Percentiles rank a stretch among this genome's conserved stretches.
Conservation (phyloP, 495 filamentous ascomycete genomes). For the Talaromyces borbonicus region DNA sequence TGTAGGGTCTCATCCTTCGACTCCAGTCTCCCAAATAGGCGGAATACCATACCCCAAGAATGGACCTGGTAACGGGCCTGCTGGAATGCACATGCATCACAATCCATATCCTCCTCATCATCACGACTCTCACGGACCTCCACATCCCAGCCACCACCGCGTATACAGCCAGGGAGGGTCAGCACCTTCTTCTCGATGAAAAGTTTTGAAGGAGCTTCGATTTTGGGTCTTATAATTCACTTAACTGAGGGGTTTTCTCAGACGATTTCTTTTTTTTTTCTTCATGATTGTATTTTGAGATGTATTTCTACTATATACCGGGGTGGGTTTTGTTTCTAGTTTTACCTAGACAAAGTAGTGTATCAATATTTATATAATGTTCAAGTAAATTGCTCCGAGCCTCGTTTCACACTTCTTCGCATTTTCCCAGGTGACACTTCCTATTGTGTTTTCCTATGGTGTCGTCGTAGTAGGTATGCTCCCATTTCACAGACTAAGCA, state of each 20-base stretch:
- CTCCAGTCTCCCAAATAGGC: constrained; percentile 11
- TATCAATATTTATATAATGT: too few relatives aligned
- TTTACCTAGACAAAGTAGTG: too few relatives aligned
- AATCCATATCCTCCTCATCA: constrained; percentile 27
- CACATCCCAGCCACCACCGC: constrained; percentile 25
- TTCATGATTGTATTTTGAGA: neutral
- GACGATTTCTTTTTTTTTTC: neutral
- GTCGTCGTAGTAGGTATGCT: too few relatives aligned
- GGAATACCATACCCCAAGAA: constrained; percentile 23
- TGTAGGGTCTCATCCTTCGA: constrained; percentile 22
- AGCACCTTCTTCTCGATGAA: neutral
- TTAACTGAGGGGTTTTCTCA: neutral
- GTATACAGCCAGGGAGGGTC: constrained; percentile 31
- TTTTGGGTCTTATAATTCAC: neutral
- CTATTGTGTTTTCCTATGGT: too few relatives aligned
- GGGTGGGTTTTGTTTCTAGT: too few relatives aligned
- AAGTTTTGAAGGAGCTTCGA: neutral
- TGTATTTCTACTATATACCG: neutral
- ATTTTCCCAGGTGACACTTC: too few relatives aligned
- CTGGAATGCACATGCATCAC: constrained; percentile 20
- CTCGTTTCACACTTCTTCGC: too few relatives aligned
- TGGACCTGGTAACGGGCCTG: neutral
- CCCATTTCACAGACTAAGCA: too few relatives aligned
- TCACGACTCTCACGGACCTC: constrained; percentile 12
- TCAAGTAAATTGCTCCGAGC: too few relatives aligned